These are phyloP conservation scores for Singerocomus inundabilis DNA, from an alignment of 1,284 basidiomycete genomes.

Conservation along the genomic window DNA sequence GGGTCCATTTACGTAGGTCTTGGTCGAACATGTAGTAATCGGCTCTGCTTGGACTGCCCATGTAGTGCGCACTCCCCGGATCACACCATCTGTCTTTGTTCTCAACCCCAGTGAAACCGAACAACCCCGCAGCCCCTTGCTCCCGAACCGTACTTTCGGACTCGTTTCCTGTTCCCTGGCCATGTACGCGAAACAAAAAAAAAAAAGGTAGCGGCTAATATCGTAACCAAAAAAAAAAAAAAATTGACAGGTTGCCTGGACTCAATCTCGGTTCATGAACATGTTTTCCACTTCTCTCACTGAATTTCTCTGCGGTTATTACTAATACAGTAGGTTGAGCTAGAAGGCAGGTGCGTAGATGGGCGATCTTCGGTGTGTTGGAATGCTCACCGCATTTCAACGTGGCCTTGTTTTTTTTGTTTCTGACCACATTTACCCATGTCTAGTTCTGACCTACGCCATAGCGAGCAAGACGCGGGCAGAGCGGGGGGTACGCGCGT, in stretches of 20 bases:
- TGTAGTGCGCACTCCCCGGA: background rate
- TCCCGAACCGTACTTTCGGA: slow-evolving; percentile 1
- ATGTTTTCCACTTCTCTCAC: background rate
- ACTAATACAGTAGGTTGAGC: background rate
- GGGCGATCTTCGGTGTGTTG: background rate
- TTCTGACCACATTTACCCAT: no score
- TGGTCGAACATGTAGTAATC: slow-evolving; percentile 21
- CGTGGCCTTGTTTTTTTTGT: background rate
- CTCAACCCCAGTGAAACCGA: background rate
- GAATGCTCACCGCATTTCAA: background rate
- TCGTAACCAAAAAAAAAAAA: slow-evolving; percentile 1
- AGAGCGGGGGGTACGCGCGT: slow-evolving; percentile 11
- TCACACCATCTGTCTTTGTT: background rate
- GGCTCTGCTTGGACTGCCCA: slow-evolving; percentile 7
- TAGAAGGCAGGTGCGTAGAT: no score
- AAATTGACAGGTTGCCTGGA: slow-evolving; percentile 8
- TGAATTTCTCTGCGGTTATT: background rate
- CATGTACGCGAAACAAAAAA: slow-evolving; percentile 5
- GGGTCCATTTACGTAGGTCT: slow-evolving; percentile 16
- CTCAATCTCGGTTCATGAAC: slow-evolving; percentile 3
- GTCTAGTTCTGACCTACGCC: background rate
- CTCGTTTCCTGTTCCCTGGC: background rate
- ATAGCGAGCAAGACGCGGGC: slow-evolving; percentile 1
- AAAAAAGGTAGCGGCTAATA: background rate
- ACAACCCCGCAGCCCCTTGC: background rate